phyloP scores from a whole-genome alignment of 768 basidiomycete species.

The Leccinellum luteum region DNA sequence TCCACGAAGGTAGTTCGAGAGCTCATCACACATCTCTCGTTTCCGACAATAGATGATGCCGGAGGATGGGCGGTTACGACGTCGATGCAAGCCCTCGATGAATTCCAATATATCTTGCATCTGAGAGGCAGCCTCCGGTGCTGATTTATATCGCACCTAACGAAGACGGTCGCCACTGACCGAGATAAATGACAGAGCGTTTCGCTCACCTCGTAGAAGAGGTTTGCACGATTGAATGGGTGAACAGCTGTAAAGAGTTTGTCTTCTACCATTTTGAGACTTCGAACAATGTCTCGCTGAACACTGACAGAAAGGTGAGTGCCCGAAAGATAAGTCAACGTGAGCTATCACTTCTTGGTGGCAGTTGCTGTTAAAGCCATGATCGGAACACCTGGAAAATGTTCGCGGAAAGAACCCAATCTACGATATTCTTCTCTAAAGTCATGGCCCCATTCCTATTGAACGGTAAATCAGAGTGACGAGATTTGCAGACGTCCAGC shows the following conservation, averaged over 20 bases:
- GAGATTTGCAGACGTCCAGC: conserved; percentile 7
- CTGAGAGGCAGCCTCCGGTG: conserved; percentile 47
- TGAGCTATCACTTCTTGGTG: conserved; percentile 50
- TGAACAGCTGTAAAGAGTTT: conserved; percentile 64
- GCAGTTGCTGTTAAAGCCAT: conserved; percentile 89
- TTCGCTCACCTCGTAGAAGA: conserved; percentile 70
- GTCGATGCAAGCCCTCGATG: conserved; percentile 58
- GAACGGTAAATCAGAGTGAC: background rate
- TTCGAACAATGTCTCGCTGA: conserved; percentile 67
- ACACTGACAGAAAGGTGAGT: conserved; percentile 46
- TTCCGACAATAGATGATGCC: conserved; percentile 82
- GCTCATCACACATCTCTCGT: conserved; percentile 61
- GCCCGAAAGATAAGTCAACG: background rate
- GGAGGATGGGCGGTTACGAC: conserved; percentile 57
- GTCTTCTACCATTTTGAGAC: conserved; percentile 55
- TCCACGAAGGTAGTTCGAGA: conserved; percentile 60
- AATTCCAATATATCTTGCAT: conserved; percentile 69
- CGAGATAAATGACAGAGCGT: background rate
- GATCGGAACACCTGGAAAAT: conserved; percentile 69
- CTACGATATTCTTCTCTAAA: conserved; percentile 73
- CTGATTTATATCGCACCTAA: conserved; percentile 63
- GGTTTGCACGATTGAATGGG: conserved; percentile 77
- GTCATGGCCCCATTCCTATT: conserved; percentile 82
- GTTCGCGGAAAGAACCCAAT: conserved; percentile 66
- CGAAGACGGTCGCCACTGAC: background rate